Percentiles rank a stretch among this genome's conserved stretches.
Conservation (phyloP, 345 rosid species). For the Sonneratia alba region DNA sequence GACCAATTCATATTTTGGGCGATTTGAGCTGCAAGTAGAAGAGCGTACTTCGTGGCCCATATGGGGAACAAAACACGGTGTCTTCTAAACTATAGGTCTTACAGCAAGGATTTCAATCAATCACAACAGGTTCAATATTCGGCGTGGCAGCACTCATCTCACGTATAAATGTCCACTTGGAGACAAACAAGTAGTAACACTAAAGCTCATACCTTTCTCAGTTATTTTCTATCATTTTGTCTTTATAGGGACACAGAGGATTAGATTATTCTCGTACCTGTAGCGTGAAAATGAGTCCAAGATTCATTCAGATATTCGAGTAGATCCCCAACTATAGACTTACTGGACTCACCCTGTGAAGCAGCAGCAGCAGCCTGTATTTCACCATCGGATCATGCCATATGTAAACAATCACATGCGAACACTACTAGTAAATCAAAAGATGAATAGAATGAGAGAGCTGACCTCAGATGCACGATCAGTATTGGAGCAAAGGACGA, state of each 20-base stretch:
- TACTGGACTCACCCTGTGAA: conserved; percentile 13
- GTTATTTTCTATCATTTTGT: background rate
- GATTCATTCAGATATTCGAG: conserved; percentile 83
- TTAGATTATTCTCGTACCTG: conserved; percentile 27
- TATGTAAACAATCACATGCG: background rate
- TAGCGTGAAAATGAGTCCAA: conserved; percentile 93
- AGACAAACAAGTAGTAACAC: background rate
- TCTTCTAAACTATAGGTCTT: background rate
- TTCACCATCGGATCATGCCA: background rate
- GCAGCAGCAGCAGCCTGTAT: conserved; percentile 15
- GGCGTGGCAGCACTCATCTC: background rate
- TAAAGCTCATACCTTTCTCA: background rate
- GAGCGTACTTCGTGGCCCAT: no score
- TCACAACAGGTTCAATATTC: background rate
- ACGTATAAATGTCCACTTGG: background rate
- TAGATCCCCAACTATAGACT: conserved; percentile 23
- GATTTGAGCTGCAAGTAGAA: no score
- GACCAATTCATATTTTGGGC: no score
- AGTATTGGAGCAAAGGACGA: conserved; percentile 23
- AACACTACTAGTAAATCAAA: background rate
- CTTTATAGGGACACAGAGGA: background rate
- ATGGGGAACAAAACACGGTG: background rate
- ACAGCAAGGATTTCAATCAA: background rate
- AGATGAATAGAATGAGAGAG: background rate
- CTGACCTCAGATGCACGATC: conserved; percentile 15